A percentile compares a stretch with the other conserved stretches of the same genome.
These are phyloP conservation scores for Fraxinus pennsylvanica DNA, from an alignment of 257 asterid genomes.

Conservation along the genomic window DNA sequence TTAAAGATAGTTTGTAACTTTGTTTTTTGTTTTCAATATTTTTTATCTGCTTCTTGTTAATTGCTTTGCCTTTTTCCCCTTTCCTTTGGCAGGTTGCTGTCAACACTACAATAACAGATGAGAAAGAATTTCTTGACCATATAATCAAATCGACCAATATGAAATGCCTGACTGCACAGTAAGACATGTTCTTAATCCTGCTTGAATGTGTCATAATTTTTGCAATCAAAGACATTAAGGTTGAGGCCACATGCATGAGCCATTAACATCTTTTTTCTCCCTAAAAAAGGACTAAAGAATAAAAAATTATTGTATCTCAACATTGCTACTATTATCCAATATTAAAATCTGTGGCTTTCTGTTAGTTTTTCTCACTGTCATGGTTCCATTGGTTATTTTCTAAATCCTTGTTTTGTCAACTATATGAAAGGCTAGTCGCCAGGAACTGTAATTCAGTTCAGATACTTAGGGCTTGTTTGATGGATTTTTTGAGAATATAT, in stretches of 20 bases:
- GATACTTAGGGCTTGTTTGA: no score
- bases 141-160: slow-evolving; percentile 90
- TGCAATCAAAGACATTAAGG: neutral
- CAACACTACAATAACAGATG: slow-evolving; percentile 78
- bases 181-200: slow-evolving; percentile 36
- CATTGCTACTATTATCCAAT: neutral
- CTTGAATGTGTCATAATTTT: neutral
- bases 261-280: neutral
- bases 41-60: slow-evolving; percentile 8
- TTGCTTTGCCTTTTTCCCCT: neutral
- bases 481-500: no score
- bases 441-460: neutral
- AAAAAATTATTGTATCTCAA: neutral
- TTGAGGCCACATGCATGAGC: neutral
- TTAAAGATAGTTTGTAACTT: neutral
- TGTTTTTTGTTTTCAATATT: slow-evolving; percentile 5
- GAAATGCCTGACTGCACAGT: slow-evolving; percentile 93
- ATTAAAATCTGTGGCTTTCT: neutral
- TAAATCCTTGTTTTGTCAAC: slow-evolving; percentile 1
- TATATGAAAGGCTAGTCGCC: neutral
- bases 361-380: slow-evolving; percentile 10
- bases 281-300: neutral
- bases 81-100: slow-evolving; percentile 79
- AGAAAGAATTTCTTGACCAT: slow-evolving; percentile 92
- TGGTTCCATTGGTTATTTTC: neutral